phyloP scores from a whole-genome alignment of 73 alveolate genomes.

The Paraurostyla sp. region DNA sequence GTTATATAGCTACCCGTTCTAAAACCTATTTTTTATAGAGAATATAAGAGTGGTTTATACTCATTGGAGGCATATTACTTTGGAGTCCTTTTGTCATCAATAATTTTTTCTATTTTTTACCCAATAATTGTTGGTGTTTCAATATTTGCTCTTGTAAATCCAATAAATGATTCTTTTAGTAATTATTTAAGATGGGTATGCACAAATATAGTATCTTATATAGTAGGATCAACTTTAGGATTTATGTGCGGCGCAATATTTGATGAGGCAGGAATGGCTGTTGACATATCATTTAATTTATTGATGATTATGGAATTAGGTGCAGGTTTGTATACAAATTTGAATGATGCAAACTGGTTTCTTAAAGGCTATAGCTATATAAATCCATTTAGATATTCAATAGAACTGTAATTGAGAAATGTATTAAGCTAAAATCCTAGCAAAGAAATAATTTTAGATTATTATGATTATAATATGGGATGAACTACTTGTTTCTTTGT shows the following conservation, averaged over 20 bases:
- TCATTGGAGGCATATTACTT: constrained; percentile 13
- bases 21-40: constrained; percentile 39
- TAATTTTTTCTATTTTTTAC: background rate
- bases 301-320: constrained; percentile 31
- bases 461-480: background rate
- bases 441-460: background rate
- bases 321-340: constrained; percentile 50
- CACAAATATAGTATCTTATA: background rate
- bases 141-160: background rate
- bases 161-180: constrained; percentile 16
- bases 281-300: background rate
- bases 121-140: constrained; percentile 21
- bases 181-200: constrained; percentile 1
- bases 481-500: constrained; percentile 9
- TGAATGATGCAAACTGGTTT: background rate
- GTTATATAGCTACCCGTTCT: constrained; percentile 11
- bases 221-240: constrained; percentile 38
- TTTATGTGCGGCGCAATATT: constrained; percentile 55
- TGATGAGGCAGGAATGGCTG: constrained; percentile 43
- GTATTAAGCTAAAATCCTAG: background rate
- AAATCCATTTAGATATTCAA: constrained; percentile 16
- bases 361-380: constrained; percentile 10
- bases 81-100: background rate
- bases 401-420: background rate
- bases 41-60: constrained; percentile 9